Percentiles rank a stretch among this genome's conserved stretches.
phyloP scores from a whole-genome alignment of 768 basidiomycete genomes.

The Tricholoma furcatifolium region DNA sequence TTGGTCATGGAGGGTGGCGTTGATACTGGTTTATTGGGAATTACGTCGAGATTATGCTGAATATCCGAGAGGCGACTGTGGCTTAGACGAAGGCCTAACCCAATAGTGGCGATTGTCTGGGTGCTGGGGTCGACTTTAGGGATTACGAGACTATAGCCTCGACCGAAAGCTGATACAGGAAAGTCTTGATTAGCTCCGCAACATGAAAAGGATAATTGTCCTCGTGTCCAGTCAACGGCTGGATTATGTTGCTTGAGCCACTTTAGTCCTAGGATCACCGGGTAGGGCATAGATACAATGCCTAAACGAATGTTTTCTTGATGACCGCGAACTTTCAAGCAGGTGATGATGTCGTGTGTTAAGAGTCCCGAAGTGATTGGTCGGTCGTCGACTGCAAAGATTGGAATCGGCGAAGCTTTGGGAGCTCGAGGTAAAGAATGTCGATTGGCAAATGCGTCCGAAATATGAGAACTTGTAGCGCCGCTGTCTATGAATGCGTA shows the following conservation, averaged over 20 bases:
- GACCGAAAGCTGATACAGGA: conserved; percentile 15
- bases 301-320: conserved; percentile 26
- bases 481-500: conserved; percentile 38
- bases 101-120: conserved; percentile 16
- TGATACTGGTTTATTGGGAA: neutral
- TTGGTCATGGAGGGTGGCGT: conserved; percentile 1
- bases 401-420: conserved; percentile 30
- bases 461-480: conserved; percentile 35
- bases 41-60: conserved; percentile 2
- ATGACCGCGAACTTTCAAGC: conserved; percentile 26
- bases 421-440: conserved; percentile 29
- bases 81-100: conserved; percentile 29
- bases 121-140: conserved; percentile 10
- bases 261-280: conserved; percentile 35
- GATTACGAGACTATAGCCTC: conserved; percentile 25
- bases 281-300: conserved; percentile 32
- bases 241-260: conserved; percentile 37
- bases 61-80: conserved; percentile 7
- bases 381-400: conserved; percentile 27
- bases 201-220: conserved; percentile 22
- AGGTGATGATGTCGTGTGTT: conserved; percentile 33
- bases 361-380: conserved; percentile 39
- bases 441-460: conserved; percentile 28
- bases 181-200: conserved; percentile 17
- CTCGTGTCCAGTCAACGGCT: conserved; percentile 29